phyloP scores from a whole-genome alignment of 176 grass and related monocot genomes.

The Raddia distichophylla region DNA sequence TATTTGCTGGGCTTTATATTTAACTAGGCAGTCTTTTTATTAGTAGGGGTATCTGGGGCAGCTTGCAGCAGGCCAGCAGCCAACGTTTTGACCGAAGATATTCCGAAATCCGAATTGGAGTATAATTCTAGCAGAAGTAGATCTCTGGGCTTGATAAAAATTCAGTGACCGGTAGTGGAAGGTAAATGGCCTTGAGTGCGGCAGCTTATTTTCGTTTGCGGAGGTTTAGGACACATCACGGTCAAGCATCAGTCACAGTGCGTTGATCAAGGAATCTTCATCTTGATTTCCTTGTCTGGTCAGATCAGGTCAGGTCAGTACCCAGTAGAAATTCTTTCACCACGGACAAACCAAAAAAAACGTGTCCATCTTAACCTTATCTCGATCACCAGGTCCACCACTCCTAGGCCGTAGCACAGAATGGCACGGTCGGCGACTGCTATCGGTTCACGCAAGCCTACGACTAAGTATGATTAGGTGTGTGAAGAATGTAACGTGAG shows the following conservation, averaged over 20 bases:
- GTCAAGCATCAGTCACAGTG: not conserved
- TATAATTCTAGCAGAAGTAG: not conserved
- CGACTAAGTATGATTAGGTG: not conserved
- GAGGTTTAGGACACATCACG: not conserved
- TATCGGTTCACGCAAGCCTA: too few relatives aligned
- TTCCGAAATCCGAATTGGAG: too few relatives aligned
- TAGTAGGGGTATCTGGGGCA: too few relatives aligned
- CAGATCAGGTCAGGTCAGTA: not conserved
- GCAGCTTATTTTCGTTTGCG: not conserved
- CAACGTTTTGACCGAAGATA: too few relatives aligned
- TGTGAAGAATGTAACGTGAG: not conserved
- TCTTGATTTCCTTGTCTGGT: not conserved
- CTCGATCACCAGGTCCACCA: too few relatives aligned
- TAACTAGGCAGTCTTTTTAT: too few relatives aligned
- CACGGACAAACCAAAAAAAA: too few relatives aligned
- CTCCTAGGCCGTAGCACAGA: too few relatives aligned
- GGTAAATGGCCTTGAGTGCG: not conserved
- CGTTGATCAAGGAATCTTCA: not conserved
- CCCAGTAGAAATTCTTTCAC: not conserved
- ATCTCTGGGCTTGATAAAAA: not conserved
- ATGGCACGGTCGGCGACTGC: too few relatives aligned
- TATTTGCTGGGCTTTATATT: too few relatives aligned
- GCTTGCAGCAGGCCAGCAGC: too few relatives aligned
- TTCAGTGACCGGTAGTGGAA: not conserved
- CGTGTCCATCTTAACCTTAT: too few relatives aligned